Evolutionary conservation across 2,329 filamentous ascomycete species (phyloP).

Genomic region (Fusarium incarnatum): DNA sequence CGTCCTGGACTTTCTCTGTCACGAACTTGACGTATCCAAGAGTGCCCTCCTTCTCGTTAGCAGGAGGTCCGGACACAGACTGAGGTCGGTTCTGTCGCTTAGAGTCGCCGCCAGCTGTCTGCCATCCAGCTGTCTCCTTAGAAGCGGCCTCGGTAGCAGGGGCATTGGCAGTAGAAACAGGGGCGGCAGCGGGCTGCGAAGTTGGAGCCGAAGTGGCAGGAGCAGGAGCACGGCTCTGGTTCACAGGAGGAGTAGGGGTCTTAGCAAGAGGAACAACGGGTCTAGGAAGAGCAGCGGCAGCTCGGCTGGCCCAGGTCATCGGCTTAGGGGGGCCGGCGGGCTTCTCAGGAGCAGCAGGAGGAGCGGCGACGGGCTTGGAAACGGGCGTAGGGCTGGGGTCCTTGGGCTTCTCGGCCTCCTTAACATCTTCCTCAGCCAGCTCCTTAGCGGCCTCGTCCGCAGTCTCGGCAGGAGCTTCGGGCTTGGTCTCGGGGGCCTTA

Average conservation of each 20-base stretch:
- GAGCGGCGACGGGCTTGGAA: constrained; percentile 45
- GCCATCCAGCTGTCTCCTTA: constrained; percentile 76
- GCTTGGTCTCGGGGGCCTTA: constrained; percentile 55
- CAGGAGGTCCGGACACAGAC: constrained; percentile 67
- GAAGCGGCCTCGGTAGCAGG: constrained; percentile 55
- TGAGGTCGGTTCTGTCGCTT: constrained; percentile 85
- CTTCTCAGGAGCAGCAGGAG: constrained; percentile 56
- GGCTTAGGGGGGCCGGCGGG: constrained; percentile 65
- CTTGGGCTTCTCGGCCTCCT: constrained; percentile 74
- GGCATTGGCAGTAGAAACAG: constrained; percentile 52
- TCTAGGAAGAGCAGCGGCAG: constrained; percentile 67
- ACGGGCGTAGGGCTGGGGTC: constrained; percentile 68
- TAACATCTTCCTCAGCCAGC: constrained; percentile 65
- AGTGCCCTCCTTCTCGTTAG: constrained; percentile 78
- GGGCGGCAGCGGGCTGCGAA: constrained; percentile 53
- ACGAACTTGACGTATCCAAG: constrained; percentile 97
- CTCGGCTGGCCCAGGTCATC: constrained; percentile 80
- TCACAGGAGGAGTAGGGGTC: constrained; percentile 64
- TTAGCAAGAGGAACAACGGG: constrained; percentile 68
- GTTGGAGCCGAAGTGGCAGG: constrained; percentile 54
- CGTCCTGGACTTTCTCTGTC: constrained; percentile 84
- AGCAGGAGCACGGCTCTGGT: constrained; percentile 65
- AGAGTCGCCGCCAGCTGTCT: constrained; percentile 84
- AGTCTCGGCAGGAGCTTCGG: constrained; percentile 53
- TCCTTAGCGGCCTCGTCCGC: constrained; percentile 64